phyloP scores from a whole-genome alignment of 2,329 filamentous ascomycete species.

The Fusarium redolens region DNA sequence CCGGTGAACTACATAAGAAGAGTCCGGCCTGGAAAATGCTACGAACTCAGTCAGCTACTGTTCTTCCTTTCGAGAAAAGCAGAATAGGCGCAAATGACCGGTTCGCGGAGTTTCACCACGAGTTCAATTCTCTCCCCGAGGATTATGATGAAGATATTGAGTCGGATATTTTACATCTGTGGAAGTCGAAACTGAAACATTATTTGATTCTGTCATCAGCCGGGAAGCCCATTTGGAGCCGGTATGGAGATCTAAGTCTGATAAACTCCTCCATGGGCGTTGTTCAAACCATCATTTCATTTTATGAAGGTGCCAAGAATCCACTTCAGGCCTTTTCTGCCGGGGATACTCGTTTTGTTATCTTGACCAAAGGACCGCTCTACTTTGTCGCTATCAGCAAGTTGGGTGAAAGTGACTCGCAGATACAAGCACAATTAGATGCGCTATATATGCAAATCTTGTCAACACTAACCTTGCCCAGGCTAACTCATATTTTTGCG shows the following conservation, averaged over 20 bases:
- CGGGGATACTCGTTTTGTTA: constrained; percentile 86
- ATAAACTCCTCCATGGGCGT: constrained; percentile 96
- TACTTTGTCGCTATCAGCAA: constrained; percentile 95
- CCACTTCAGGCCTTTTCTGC: constrained; percentile 86
- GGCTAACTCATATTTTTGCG: constrained; percentile 86
- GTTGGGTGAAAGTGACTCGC: constrained; percentile 89
- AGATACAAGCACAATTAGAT: constrained; percentile 88
- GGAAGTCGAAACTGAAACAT: constrained; percentile 95
- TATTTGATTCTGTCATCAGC: constrained; percentile 96
- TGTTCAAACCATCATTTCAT: constrained; percentile 97
- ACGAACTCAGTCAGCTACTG: constrained; percentile 68
- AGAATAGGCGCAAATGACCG: constrained; percentile 60
- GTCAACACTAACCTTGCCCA: constrained; percentile 91
- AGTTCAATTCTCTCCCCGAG: constrained; percentile 81
- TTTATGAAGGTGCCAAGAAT: constrained; percentile 86
- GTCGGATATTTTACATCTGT: constrained; percentile 74
- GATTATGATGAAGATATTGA: constrained; percentile 54
- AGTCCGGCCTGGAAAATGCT: constrained; percentile 77
- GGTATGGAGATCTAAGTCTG: constrained; percentile 89
- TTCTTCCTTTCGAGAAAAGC: constrained; percentile 70
- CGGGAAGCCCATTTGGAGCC: constrained; percentile 96
- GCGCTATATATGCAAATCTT: constrained; percentile 98
- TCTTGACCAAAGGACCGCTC: constrained; percentile 85
- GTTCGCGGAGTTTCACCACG: constrained; percentile 75
- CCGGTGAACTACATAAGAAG: constrained; percentile 73